Base-by-base conservation (phyloP, 768 basidiomycete genomes). In the Boletus vermiculosoides region DNA sequence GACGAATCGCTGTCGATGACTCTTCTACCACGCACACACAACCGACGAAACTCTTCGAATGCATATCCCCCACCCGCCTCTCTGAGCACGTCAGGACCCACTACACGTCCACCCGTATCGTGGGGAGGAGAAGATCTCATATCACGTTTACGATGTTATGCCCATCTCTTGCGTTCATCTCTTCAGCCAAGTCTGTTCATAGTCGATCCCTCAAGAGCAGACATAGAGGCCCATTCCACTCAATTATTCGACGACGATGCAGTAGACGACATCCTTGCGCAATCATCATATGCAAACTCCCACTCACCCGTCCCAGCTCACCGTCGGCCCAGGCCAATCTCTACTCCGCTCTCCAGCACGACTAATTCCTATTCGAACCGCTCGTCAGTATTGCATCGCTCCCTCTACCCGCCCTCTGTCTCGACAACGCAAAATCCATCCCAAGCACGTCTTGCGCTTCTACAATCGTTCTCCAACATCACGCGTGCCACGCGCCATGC, bases 391-490 rank as follows among this genome's bases (percentile, higher is more conserved):
- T 77, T 94, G 1, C 92, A 94, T 71, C 84, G 89, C 30, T 92
- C 91, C 5, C 77, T 92, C 8, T 72, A 77, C 45, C 73, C 77
- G 0, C 83, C 82, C 2, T 79, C 83, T 4, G 75, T 84, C 2
- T 74, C 83, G 0, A 74, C 80, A 7, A 75, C 76, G 34, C 71
- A 81, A n/a, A 77, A 80, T 36, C 60, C 83, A 13, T 86, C 90
- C 7, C 87, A 90, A 63, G 86, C 91, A 37, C 83, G 90, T 40
- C 78, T 85, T 60, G 90, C 92, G 9, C 81, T 99, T 33, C 76
- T 99, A n/a, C 91, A 92, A 60, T 92, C 91, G 1, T 95, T 99
- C 68, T 94, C 93, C 4, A 93, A 92, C 56, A 90, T 99, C 58
- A 98, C 97, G 0, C 84, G 92, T 48, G 89, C 92, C 16, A 95